A percentile compares a stretch with the other conserved stretches of the same genome.
Conservation (phyloP, 169 alveolate genomes). For the Eimeria tenella region DNA sequence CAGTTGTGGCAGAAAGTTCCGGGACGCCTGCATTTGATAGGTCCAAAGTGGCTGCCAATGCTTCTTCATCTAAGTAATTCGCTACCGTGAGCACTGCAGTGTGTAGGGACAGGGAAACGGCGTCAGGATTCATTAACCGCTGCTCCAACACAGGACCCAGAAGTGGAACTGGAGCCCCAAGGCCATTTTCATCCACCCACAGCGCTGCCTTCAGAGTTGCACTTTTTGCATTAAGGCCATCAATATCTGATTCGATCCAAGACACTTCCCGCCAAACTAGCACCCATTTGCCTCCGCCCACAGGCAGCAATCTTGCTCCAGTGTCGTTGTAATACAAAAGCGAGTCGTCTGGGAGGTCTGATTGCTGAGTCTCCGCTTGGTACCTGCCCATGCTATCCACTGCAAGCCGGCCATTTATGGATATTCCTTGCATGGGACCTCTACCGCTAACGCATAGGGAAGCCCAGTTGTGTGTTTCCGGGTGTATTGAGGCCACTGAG, state of each 20-base stretch:
- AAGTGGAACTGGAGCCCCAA: constrained; percentile 18
- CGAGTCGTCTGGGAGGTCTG: constrained; percentile 17
- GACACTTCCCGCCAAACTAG: constrained; percentile 36
- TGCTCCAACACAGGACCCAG: constrained; percentile 32
- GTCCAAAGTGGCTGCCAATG: constrained; percentile 6
- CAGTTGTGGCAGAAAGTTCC: not conserved
- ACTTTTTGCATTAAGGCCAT: constrained; percentile 11
- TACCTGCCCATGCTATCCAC: constrained; percentile 25
- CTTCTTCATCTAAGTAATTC: constrained; percentile 25
- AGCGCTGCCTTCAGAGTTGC: constrained; percentile 54
- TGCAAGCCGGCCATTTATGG: constrained; percentile 22
- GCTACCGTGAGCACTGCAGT: constrained; percentile 51
- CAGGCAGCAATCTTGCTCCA: constrained; percentile 49
- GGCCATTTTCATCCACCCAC: constrained; percentile 28
- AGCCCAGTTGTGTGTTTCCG: constrained; percentile 28
- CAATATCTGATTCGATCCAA: constrained; percentile 11
- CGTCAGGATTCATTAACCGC: constrained; percentile 43
- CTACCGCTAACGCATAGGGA: constrained; percentile 34
- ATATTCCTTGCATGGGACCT: constrained; percentile 34
- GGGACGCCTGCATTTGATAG: not conserved
- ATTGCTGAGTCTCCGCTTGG: not conserved
- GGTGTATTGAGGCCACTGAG: constrained; percentile 23
- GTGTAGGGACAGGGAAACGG: constrained; percentile 60
- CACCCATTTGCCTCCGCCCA: constrained; percentile 55
- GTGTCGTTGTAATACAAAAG: constrained; percentile 44